Conservation (phyloP, 768 basidiomycete species). For the Lentinus tigrinus region DNA sequence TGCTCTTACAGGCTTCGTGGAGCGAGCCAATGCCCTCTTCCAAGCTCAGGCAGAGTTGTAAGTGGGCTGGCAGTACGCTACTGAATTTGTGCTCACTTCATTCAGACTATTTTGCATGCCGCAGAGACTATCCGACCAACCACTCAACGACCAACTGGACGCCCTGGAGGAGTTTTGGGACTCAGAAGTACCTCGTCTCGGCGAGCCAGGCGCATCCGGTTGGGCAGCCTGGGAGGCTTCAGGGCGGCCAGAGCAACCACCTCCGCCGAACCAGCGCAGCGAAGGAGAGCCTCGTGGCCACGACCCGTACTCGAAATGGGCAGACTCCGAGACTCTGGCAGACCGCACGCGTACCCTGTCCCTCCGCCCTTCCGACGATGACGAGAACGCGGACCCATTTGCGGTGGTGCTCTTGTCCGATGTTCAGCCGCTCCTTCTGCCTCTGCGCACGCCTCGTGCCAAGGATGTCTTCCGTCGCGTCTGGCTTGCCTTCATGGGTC, state of each 20-base stretch:
- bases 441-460: slow-evolving; percentile 41
- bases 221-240: slow-evolving; percentile 64
- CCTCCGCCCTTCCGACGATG: slow-evolving; percentile 51
- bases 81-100: neutral
- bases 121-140: slow-evolving; percentile 36
- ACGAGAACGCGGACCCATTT: slow-evolving; percentile 63
- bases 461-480: slow-evolving; percentile 61
- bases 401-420: slow-evolving; percentile 72
- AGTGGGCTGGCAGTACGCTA: slow-evolving; percentile 24
- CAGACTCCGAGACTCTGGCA: slow-evolving; percentile 47
- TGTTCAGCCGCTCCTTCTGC: slow-evolving; percentile 54
- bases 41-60: slow-evolving; percentile 86
- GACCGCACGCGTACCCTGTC: slow-evolving; percentile 50
- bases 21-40: slow-evolving; percentile 74
- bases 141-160: slow-evolving; percentile 51
- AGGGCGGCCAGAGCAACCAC: slow-evolving; percentile 36
- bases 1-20: slow-evolving; percentile 56
- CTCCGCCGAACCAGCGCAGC: slow-evolving; percentile 14
- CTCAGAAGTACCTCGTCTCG: slow-evolving; percentile 71
- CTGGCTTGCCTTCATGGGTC: slow-evolving; percentile 71
- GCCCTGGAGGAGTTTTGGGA: slow-evolving; percentile 84
- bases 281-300: slow-evolving; percentile 23
- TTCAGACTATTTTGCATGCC: slow-evolving; percentile 62
- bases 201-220: slow-evolving; percentile 63
- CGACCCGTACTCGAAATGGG: slow-evolving; percentile 74